Evolutionary conservation across 73 alveolate genomes (phyloP), one percentile per base, ranked within the genome.

Genomic region (Paramecium sonneborni): DNA sequence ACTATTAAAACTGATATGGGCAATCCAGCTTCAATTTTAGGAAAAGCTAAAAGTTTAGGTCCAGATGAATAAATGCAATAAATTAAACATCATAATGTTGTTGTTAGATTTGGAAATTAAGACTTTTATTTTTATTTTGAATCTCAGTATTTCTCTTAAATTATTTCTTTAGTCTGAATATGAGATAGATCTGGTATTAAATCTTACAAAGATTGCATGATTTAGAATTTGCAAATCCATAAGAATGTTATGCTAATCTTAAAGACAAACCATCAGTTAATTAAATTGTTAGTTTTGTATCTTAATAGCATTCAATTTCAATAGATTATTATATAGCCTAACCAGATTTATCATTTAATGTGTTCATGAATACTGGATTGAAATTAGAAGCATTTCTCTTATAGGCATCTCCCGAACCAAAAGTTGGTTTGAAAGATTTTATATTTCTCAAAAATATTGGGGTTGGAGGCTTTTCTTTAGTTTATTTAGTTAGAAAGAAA

Each of bases 381-480:
- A 88, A 20, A 43, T 30, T 69, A 88, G 94, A 69, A 24, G 85
- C 85, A 70, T 32, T 88, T 32, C 21, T 43, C 12, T 55, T 44
- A 28, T 46, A 38, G 12, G 11, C 76, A 37, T 38, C 79, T 1
- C 76, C 34, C 3, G 85, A 85, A 62, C 76, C 89, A 41, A 62
- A 89, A 62, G 92, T 92, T 0, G 90, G 93, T 6, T 21, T 92
- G 23, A 92, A 79, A 48, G 85, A 79, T 9, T 93, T 93, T 82
- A 44, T 48, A 21, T 91, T 93, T 5, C 84, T 97, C 2, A 93
- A 96, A 39, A 94, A 95, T 20, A 96, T 97, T 39, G 99, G 99
- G 11, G 92, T 94, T 32, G 99, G 99, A n/a, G 98, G 98, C 5
- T 97, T 94, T 57, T 93, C 98, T 14, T 86, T 88, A 55, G 99